Base-by-base conservation (phyloP, 2,329 filamentous ascomycete genomes). In the Claviceps paspali region DNA sequence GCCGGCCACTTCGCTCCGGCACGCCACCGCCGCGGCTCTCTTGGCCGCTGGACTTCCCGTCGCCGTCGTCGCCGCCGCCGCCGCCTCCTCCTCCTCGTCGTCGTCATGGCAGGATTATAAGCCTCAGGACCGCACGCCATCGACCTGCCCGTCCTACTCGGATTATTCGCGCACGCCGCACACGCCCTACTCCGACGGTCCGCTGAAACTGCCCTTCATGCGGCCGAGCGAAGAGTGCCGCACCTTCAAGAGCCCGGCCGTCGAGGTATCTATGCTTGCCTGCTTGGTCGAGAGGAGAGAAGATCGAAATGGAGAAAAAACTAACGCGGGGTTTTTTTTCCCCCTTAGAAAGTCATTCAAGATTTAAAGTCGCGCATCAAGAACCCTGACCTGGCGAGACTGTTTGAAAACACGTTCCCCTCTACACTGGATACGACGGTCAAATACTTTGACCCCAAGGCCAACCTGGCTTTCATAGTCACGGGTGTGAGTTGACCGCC, bases 381-480 rank as follows among this genome's bases (percentile, higher is more conserved):
- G 29, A 61, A 70, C 44, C 64, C 62, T 3, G 84, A 91, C 50
- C 67, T 92, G 19, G 82, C 79, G 28, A 73, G 82, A 21, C 64
- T 92, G 9, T 91, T 92, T 52, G 79, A 85, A 48, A 91, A 91
- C 53, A 80, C 81, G 2, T 87, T 82, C 43, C 81, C 83, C 0
- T 88, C 86, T 47, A 88, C 83, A 1, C 62, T 88, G 15, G 83
- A 91, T 49, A 87, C 83, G 1, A 87, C 82, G 2, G 73, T 91
- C 38, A 71, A 78, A 45, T 91, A 82, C 79, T 79, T 84, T 49
- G 73, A 67, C 18, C 56, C 72, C 6, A 68, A 77, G 32, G 70
- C 67, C 3, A 68, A 66, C 24, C 73, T 88, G 47, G 79, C 76
- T 21, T 88, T 87, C 52, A 76, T 88, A 42, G 82, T 87, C 35